Conservation (phyloP, 768 basidiomycete genomes). For the Naganishia randhawae region DNA sequence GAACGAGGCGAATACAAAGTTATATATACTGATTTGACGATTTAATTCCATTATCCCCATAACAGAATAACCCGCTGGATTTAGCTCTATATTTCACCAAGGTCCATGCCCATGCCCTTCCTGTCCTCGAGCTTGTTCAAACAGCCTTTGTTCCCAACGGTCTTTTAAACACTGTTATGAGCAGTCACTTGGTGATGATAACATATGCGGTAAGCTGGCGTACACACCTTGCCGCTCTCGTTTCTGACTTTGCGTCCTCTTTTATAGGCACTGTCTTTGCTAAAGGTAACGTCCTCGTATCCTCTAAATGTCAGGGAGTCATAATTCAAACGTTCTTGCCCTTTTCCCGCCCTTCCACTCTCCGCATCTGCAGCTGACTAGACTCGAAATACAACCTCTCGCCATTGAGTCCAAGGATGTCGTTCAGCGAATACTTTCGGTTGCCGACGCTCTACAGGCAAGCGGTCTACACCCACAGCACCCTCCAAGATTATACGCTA, state of each 20-base stretch:
- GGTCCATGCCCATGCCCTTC: constrained; percentile 47
- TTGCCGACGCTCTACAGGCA: constrained; percentile 13
- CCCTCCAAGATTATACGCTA: constrained; percentile 83
- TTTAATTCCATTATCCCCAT: too few species aligned
- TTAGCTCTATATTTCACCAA: constrained; percentile 1
- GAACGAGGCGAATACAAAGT: too few species aligned
- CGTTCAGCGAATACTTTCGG: constrained; percentile 12
- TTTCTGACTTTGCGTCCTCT: neutral
- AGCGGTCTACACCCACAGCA: constrained; percentile 53
- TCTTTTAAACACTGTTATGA: constrained; percentile 75
- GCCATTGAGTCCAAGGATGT: constrained; percentile 7
- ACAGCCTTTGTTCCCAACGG: constrained; percentile 67
- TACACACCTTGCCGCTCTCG: neutral
- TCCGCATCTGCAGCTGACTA: neutral
- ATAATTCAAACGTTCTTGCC: too few species aligned
- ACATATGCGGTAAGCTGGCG: constrained; percentile 68
- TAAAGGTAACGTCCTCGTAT: constrained; percentile 64
- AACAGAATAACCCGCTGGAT: constrained; percentile 1
- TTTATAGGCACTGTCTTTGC: constrained; percentile 61
- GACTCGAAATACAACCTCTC: constrained; percentile 4
- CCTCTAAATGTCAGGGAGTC: too few species aligned
- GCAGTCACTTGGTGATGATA: constrained; percentile 83
- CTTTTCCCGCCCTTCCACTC: neutral
- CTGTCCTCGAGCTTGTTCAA: constrained; percentile 63
- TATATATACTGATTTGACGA: too few species aligned